A percentile compares a stretch with the other conserved stretches of the same genome.
Conservation (phyloP, 176 grass and related monocot genomes). For the Coix lacrymajobi region DNA sequence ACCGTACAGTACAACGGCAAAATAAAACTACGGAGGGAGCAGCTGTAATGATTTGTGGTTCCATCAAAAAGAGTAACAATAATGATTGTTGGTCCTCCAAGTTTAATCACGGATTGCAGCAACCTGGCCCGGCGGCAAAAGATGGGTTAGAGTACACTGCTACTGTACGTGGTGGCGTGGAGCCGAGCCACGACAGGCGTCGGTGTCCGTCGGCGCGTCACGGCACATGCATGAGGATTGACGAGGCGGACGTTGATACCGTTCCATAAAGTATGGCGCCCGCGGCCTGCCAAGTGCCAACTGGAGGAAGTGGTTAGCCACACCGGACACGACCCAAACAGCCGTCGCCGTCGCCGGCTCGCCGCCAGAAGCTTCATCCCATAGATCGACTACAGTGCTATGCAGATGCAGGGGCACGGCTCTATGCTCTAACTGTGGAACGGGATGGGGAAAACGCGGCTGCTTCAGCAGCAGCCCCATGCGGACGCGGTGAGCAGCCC, state of each 20-base stretch:
- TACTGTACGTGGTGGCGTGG: too few species aligned
- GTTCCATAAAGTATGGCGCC: not conserved
- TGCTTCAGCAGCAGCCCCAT: not conserved
- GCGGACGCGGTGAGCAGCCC: not conserved
- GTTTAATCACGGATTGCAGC: not conserved
- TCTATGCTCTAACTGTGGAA: not conserved
- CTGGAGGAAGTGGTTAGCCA: not conserved
- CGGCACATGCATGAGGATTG: slow-evolving; percentile 22
- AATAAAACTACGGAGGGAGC: not conserved
- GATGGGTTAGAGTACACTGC: too few species aligned
- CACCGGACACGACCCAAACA: not conserved
- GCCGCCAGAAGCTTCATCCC: not conserved
- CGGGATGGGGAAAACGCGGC: not conserved
- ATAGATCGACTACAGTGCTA: not conserved
- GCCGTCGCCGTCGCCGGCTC: slow-evolving; percentile 2
- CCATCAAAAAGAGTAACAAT: not conserved
- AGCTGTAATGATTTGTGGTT: not conserved
- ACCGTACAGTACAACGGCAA: not conserved
- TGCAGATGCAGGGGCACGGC: not conserved
- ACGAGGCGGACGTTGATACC: not conserved
- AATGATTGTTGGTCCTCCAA: not conserved
- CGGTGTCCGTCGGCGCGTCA: slow-evolving; percentile 4
- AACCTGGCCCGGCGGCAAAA: not conserved
- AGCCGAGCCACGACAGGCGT: not conserved
- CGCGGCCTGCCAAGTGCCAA: too few species aligned